These are phyloP conservation scores for Scalesia atractyloides DNA, from an alignment of 129 eudicot species.

Conservation along the genomic window DNA sequence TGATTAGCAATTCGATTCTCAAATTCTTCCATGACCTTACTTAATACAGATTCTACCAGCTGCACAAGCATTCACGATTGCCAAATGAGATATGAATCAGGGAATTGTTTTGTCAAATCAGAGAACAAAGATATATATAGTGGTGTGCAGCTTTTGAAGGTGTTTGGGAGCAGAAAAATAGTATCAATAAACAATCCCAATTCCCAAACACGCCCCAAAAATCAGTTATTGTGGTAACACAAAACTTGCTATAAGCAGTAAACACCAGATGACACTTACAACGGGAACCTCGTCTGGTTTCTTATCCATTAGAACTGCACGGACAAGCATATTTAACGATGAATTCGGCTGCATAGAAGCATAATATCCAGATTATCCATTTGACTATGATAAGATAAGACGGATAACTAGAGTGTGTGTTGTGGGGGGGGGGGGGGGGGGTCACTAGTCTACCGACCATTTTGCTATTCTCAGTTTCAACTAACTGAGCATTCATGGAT, in stretches of 20 bases:
- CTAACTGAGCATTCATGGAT: slow-evolving; percentile 36
- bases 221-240: too few species aligned
- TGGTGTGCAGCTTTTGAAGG: too few species aligned
- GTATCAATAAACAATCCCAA: too few species aligned
- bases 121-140: too few species aligned
- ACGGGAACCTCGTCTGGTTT: slow-evolving; percentile 94
- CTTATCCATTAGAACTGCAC: slow-evolving; percentile 72
- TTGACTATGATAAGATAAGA: slow-evolving; percentile 1
- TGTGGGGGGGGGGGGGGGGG: not conserved
- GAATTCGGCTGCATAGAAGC: slow-evolving; percentile 67
- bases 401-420: not conserved
- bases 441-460: slow-evolving; percentile 41
- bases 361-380: slow-evolving; percentile 15
- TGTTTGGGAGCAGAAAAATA: too few species aligned
- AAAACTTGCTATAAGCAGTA: not conserved
- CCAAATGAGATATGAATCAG: slow-evolving; percentile 1
- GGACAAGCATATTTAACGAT: slow-evolving; percentile 81
- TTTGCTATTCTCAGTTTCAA: slow-evolving; percentile 55
- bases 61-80: slow-evolving; percentile 39
- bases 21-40: slow-evolving; percentile 89
- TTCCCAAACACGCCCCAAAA: too few species aligned
- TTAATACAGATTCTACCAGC: slow-evolving; percentile 88
- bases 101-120: too few species aligned
- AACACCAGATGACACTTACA: slow-evolving; percentile 48
- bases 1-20: slow-evolving; percentile 75